A percentile compares a stretch with the other conserved stretches of the same genome.
These are phyloP conservation scores for Barnettozyma pratensis DNA, from an alignment of 805 yeast genomes.

Conservation along the genomic window DNA sequence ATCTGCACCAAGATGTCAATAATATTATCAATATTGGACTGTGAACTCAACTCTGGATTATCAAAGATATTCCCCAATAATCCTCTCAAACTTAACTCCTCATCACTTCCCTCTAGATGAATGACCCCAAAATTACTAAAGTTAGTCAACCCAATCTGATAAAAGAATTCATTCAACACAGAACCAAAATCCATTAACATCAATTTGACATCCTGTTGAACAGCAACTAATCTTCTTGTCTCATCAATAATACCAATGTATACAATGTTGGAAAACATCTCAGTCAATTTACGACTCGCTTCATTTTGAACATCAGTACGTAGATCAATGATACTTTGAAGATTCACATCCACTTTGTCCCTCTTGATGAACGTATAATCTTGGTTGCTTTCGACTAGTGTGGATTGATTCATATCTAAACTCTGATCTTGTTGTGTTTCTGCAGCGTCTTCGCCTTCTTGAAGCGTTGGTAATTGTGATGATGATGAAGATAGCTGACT, in stretches of 20 bases:
- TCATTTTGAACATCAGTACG: constrained; percentile 42
- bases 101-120: constrained; percentile 28
- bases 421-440: neutral
- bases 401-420: neutral
- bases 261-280: constrained; percentile 61
- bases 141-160: constrained; percentile 72
- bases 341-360: constrained; percentile 37
- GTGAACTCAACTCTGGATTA: constrained; percentile 13
- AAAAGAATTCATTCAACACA: constrained; percentile 62
- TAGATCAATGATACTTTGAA: constrained; percentile 57
- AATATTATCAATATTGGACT: constrained; percentile 23
- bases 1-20: constrained; percentile 36
- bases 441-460: neutral
- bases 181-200: constrained; percentile 78
- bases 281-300: constrained; percentile 52
- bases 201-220: constrained; percentile 77
- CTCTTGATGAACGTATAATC: constrained; percentile 11
- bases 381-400: neutral
- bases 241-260: constrained; percentile 83
- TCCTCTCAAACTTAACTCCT: constrained; percentile 10
- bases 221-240: constrained; percentile 62
- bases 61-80: constrained; percentile 11
- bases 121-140: constrained; percentile 78
- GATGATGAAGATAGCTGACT: neutral
- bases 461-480: neutral